These are phyloP conservation scores for Claviceps sp. DNA, from an alignment of 2,329 filamentous ascomycete species.

Conservation along the genomic window DNA sequence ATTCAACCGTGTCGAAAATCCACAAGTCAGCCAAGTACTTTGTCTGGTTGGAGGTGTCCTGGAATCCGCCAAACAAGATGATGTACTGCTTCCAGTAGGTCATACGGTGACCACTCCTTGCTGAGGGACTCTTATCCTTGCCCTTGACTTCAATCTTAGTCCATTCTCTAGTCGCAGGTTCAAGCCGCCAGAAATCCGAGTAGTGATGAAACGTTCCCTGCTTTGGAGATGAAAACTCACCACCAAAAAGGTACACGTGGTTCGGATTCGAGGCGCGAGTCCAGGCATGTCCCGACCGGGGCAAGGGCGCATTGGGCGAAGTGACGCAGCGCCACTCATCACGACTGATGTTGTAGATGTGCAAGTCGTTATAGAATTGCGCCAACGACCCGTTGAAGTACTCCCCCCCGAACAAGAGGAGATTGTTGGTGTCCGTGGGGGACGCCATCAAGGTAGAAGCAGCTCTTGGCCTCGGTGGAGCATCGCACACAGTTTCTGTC, in stretches of 20 bases:
- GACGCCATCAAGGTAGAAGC: constrained; percentile 75
- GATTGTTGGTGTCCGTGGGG: constrained; percentile 72
- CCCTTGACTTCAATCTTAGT: constrained; percentile 70
- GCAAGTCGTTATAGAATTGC: constrained; percentile 53
- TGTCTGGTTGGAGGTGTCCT: constrained; percentile 89
- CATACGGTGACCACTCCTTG: constrained; percentile 88
- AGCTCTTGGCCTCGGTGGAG: constrained; percentile 63
- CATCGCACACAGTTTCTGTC: constrained; percentile 61
- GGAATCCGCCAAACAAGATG: constrained; percentile 89
- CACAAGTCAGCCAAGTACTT: constrained; percentile 90
- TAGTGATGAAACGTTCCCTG: constrained; percentile 99
- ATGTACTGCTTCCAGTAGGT: constrained; percentile 96
- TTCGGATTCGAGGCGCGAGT: constrained; percentile 75
- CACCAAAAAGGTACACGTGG: constrained; percentile 84
- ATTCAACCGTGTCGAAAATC: constrained; percentile 87
- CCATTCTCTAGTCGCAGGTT: constrained; percentile 79
- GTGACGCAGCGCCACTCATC: constrained; percentile 88
- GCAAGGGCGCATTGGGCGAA: constrained; percentile 80
- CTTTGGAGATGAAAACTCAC: constrained; percentile 92
- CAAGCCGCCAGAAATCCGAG: constrained; percentile 93
- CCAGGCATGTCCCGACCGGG: constrained; percentile 89
- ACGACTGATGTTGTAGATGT: constrained; percentile 63
- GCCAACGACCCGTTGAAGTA: constrained; percentile 88
- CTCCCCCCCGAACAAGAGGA: constrained; percentile 89
- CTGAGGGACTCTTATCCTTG: constrained; percentile 65